Percentiles rank a stretch among this genome's conserved stretches.
phyloP scores from a whole-genome alignment of 257 asterid genomes.

The Gentiana macrophylla region DNA sequence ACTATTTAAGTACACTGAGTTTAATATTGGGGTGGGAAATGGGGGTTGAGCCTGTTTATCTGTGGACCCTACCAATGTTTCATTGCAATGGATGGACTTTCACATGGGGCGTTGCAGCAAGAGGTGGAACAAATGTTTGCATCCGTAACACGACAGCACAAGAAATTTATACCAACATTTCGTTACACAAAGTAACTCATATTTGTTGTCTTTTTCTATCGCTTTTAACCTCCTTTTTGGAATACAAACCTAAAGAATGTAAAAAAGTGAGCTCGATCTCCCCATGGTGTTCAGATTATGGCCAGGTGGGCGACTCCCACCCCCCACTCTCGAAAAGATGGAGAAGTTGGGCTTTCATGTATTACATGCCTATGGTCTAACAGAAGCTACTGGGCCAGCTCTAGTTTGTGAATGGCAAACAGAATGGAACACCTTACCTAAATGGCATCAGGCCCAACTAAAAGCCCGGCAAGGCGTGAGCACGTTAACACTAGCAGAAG shows the following conservation, averaged over 20 bases:
- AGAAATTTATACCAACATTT: constrained; percentile 51
- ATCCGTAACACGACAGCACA: constrained; percentile 56
- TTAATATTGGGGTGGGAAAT: constrained; percentile 67
- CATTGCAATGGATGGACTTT: constrained; percentile 97
- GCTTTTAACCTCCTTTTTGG: constrained; percentile 55
- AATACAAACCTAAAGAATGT: constrained; percentile 45
- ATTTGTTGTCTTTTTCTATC: constrained; percentile 81
- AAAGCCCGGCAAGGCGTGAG: constrained; percentile 82
- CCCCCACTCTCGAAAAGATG: constrained; percentile 55
- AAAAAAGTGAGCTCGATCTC: constrained; percentile 8
- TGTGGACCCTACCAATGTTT: constrained; percentile 95
- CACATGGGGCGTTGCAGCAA: constrained; percentile 87
- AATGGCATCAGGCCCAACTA: constrained; percentile 27
- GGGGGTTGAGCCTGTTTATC: constrained; percentile 61
- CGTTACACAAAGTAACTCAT: constrained; percentile 55
- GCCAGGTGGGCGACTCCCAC: constrained; percentile 86
- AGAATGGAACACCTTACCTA: constrained; percentile 39
- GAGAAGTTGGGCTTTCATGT: constrained; percentile 66
- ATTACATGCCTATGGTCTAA: constrained; percentile 75
- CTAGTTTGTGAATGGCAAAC: constrained; percentile 72
- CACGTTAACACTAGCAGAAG: constrained; percentile 52
- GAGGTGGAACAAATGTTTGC: constrained; percentile 87
- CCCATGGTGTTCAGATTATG: constrained; percentile 35
- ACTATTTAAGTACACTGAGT: constrained; percentile 66
- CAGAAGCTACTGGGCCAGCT: constrained; percentile 92